Evolutionary conservation across 352 stramenopile genomes (phyloP).

Genomic region (Globisporangium apiculatum): DNA sequence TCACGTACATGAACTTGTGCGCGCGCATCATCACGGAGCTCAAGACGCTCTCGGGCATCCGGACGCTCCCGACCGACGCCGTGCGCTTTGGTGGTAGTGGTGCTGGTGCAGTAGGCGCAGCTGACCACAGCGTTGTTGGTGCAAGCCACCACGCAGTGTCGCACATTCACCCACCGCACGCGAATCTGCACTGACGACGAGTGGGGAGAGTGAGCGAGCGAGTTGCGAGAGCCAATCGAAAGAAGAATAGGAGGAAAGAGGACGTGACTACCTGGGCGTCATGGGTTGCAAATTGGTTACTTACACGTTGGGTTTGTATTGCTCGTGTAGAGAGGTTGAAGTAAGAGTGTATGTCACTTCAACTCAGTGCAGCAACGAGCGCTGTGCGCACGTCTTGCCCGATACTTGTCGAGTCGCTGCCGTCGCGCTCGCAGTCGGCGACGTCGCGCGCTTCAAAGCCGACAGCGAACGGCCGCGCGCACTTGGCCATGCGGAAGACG

Average conservation of each 20-base stretch:
- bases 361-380: constrained; percentile 12
- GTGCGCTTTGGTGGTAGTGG: constrained; percentile 24
- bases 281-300: no score
- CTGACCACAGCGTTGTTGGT: constrained; percentile 19
- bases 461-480: constrained; percentile 14
- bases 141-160: constrained; percentile 19
- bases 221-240: not conserved
- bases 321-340: not conserved
- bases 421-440: constrained; percentile 14
- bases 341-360: no score
- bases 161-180: not conserved
- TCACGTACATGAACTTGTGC: constrained; percentile 99
- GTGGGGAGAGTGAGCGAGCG: not conserved
- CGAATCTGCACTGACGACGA: constrained; percentile 5
- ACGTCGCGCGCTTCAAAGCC: constrained; percentile 16
- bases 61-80: constrained; percentile 42
- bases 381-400: constrained; percentile 6
- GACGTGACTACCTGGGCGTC: not conserved
- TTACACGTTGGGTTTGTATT: not conserved
- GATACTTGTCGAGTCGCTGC: constrained; percentile 10
- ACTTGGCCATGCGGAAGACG: constrained; percentile 42
- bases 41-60: constrained; percentile 91
- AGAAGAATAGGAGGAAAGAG: not conserved
- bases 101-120: not conserved
- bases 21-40: constrained; percentile 99